A percentile compares a stretch with the other conserved stretches of the same genome.
Evolutionary conservation across 1,139 yeast species (phyloP).

Genomic region (Protomyces pachydermus): DNA sequence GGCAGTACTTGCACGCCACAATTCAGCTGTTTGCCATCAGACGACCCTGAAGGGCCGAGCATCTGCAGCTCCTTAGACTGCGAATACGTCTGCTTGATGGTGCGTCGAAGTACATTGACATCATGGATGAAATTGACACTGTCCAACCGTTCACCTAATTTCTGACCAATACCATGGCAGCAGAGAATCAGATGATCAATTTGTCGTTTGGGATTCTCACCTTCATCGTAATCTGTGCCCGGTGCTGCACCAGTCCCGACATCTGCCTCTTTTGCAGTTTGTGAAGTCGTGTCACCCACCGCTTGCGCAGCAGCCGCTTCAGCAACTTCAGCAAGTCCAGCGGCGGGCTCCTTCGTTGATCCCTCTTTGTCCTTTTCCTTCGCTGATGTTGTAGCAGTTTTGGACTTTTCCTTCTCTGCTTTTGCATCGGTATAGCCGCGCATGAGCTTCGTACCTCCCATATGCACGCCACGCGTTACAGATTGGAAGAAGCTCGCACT

Average conservation of each 20-base stretch:
- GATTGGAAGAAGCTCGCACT: conserved; percentile 33
- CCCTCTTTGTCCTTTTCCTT: not conserved
- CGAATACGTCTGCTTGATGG: conserved; percentile 34
- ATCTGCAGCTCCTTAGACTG: conserved; percentile 36
- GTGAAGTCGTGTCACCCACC: conserved; percentile 12
- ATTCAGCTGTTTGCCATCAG: conserved; percentile 38
- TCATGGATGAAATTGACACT: conserved; percentile 84
- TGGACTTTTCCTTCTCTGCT: not conserved
- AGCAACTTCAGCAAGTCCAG: not conserved
- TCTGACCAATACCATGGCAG: conserved; percentile 92
- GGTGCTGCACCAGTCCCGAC: conserved; percentile 27
- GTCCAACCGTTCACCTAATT: conserved; percentile 70
- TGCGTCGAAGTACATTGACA: conserved; percentile 59
- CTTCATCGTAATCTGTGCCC: conserved; percentile 24
- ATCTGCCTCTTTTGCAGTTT: conserved; percentile 27
- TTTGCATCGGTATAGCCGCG: conserved; percentile 34
- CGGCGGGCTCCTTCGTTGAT: not conserved
- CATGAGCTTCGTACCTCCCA: conserved; percentile 35
- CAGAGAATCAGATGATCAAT: conserved; percentile 78
- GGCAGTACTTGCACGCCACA: conserved; percentile 34
- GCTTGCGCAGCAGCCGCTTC: conserved; percentile 1
- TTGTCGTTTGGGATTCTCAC: conserved; percentile 41
- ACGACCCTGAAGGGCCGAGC: conserved; percentile 37
- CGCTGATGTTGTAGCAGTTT: not conserved
- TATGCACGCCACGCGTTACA: conserved; percentile 33